Evolutionary conservation across 192 early-diverging fungal genomes (phyloP).

Genomic region (Backusella luteola): DNA sequence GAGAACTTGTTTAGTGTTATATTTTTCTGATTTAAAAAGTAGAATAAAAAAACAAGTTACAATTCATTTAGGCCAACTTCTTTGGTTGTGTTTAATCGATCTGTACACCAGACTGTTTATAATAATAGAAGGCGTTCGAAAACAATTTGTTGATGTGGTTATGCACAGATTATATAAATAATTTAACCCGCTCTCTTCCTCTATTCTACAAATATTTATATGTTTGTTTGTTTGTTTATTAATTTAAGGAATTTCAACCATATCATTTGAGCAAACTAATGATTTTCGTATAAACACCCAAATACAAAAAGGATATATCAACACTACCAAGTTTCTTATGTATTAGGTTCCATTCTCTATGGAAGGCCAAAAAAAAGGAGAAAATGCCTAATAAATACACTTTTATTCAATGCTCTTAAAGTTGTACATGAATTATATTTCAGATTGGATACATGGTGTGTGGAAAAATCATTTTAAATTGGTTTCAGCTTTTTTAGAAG

Average conservation of each 20-base stretch:
- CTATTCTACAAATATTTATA: neutral
- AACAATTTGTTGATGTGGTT: neutral
- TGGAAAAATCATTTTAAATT: neutral
- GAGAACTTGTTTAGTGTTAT: too few species aligned
- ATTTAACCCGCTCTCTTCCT: neutral
- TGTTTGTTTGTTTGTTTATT: neutral
- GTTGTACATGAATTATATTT: neutral
- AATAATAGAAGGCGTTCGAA: neutral
- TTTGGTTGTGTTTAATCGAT: neutral
- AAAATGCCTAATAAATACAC: too few species aligned
- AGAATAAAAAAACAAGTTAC: neutral
- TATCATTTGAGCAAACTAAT: slow-evolving; percentile 2
- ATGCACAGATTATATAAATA: neutral
- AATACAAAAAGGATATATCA: neutral
- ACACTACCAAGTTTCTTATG: neutral
- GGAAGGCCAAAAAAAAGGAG: neutral
- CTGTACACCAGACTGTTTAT: neutral
- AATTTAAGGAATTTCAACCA: slow-evolving; percentile 2
- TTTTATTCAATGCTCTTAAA: neutral
- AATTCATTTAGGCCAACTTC: neutral
- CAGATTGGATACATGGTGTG: neutral
- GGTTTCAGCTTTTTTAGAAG: neutral
- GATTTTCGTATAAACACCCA: neutral
- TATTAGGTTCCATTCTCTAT: neutral
- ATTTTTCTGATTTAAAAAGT: too few species aligned